Percentiles rank a stretch among this genome's conserved stretches.
phyloP scores from a whole-genome alignment of 2,329 filamentous ascomycete genomes.

The Aspergillus piperis region DNA sequence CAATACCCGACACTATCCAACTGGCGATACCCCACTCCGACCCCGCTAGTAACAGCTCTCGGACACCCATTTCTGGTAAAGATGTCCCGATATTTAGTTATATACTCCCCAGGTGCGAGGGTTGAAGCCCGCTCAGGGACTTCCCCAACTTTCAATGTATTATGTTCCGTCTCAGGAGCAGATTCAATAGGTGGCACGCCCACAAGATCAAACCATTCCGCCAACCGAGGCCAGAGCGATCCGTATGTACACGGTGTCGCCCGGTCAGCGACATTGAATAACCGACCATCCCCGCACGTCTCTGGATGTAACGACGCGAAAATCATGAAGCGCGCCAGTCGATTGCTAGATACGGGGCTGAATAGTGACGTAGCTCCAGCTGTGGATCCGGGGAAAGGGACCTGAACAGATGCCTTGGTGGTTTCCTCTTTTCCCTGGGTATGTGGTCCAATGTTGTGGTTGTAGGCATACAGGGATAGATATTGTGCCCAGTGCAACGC shows the following conservation, averaged over 20 bases:
- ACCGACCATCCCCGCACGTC: constrained; percentile 22
- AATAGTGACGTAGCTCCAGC: constrained; percentile 26
- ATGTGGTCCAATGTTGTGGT: constrained; percentile 19
- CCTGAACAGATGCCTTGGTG: constrained; percentile 5
- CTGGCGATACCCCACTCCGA: constrained; percentile 42
- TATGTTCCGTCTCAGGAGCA: background rate
- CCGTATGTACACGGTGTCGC: constrained; percentile 25
- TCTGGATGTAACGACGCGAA: constrained; percentile 30
- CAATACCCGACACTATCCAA: constrained; percentile 50
- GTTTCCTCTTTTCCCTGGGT: background rate
- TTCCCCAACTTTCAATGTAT: background rate
- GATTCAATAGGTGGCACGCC: constrained; percentile 24
- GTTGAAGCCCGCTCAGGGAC: background rate
- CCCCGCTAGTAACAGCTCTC: constrained; percentile 34
- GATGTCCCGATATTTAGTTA: constrained; percentile 30
- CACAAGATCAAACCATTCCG: constrained; percentile 33
- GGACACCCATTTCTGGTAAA: constrained; percentile 29
- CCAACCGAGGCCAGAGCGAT: constrained; percentile 31
- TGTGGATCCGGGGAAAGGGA: constrained; percentile 30
- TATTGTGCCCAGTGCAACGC: constrained; percentile 34
- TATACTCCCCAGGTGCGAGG: constrained; percentile 24
- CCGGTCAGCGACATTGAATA: constrained; percentile 34
- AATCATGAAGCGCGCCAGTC: constrained; percentile 30
- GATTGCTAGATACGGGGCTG: constrained; percentile 30
- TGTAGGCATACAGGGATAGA: constrained; percentile 31